A percentile compares a stretch with the other conserved stretches of the same genome.
Evolutionary conservation across 768 basidiomycete genomes (phyloP).

Genomic region (Saitozyma podzolica): DNA sequence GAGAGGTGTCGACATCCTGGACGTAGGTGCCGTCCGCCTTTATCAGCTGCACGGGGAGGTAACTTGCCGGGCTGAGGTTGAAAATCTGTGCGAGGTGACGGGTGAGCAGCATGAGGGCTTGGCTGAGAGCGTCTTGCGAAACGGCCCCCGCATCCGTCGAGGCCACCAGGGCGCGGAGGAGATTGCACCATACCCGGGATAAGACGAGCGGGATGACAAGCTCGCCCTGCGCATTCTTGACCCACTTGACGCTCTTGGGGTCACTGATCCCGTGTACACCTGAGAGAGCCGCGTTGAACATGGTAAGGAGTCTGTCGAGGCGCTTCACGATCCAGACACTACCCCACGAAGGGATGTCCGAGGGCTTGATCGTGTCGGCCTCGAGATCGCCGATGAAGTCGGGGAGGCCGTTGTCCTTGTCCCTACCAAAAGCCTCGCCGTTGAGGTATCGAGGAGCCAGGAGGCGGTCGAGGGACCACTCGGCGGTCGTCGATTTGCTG

Average conservation of each 20-base stretch:
- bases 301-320: constrained; percentile 22
- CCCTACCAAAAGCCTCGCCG: constrained; percentile 29
- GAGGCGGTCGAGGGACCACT: constrained; percentile 37
- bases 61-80: constrained; percentile 30
- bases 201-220: constrained; percentile 21
- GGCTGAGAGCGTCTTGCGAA: constrained; percentile 10
- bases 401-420: constrained; percentile 16
- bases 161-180: constrained; percentile 27
- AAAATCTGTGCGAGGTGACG: constrained; percentile 30
- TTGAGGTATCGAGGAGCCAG: constrained; percentile 33
- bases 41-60: constrained; percentile 29
- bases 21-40: constrained; percentile 2
- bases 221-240: constrained; percentile 7
- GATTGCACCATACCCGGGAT: constrained; percentile 28
- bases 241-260: constrained; percentile 10
- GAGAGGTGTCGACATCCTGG: constrained; percentile 16
- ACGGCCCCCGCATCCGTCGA: constrained; percentile 4
- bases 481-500: neutral
- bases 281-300: constrained; percentile 29
- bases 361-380: constrained; percentile 21
- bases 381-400: constrained; percentile 27
- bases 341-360: constrained; percentile 43
- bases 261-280: constrained; percentile 27
- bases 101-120: constrained; percentile 24
- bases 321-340: constrained; percentile 26